Evolutionary conservation across 805 yeast genomes (phyloP), one percentile per base, ranked within the genome.

Genomic region (Metschnikowia continentalis): DNA sequence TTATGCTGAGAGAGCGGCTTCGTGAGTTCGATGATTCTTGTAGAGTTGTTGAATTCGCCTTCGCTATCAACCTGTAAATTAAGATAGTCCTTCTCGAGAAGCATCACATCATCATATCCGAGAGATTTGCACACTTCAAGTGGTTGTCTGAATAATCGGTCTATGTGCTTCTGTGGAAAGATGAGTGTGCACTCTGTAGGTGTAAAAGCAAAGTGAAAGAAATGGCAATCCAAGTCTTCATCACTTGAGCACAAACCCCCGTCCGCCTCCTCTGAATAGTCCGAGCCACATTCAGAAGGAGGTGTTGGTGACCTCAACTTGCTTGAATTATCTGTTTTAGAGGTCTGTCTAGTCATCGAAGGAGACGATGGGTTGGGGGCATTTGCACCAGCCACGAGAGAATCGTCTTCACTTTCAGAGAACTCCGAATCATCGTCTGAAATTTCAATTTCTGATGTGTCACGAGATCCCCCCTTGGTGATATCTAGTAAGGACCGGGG

Each of bases 161-260:
- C 56, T 49, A 79, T 71, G n/a, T 73, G 53, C 6, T 57, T 55
- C 1, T 69, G 62, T 1, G 82, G 69, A 53, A 83, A 79, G 55
- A 84, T 82, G 6, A 84, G 66, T 0, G 88, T 82, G 54, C 84
- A 78, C 58, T 83, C 88, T n/a, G 69, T 63, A 0, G 85, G 84
- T 0, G 86, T 80, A 58, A 80, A 78, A 2, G 86, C 84, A 35
- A 84, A 70, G 60, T 81, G 86, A 59, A 81, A 78, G 61, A 84
- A 82, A 33, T 42, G 45, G 5, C 23, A 32, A 10, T 33, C 38
- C 38, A 22, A 6, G 5, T 42, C 38, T 7, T 42, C 46, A n/a
- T 22, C 38, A 10, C 14, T 33, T 17, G 19, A 6, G 26, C n/a
- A 10, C 11, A 22, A 5, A 4, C 4, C 19, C 11, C 30, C 32